A percentile compares a stretch with the other conserved stretches of the same genome.
Conservation (phyloP, 345 rosid genomes). For the Eucalyptus marginata region DNA sequence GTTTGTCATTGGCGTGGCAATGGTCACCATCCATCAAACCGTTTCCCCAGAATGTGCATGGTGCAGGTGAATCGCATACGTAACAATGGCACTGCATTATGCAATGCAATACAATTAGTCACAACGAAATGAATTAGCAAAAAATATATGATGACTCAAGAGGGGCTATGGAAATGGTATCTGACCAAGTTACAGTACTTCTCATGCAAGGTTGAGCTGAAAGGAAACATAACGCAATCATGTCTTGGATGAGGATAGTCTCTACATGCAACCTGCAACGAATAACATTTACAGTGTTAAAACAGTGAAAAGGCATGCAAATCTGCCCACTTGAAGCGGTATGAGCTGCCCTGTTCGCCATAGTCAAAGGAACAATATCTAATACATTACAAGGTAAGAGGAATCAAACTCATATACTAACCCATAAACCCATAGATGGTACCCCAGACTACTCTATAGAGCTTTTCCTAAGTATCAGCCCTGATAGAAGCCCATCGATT, state of each 20-base stretch:
- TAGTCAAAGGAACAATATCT: background rate
- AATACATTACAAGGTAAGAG: background rate
- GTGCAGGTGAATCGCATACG: slow-evolving; percentile 79
- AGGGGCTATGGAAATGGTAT: background rate
- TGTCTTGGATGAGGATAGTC: slow-evolving; percentile 88
- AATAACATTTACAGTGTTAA: background rate
- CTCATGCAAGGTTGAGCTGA: slow-evolving; percentile 45
- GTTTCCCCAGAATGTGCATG: slow-evolving; percentile 53
- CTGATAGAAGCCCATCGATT: background rate
- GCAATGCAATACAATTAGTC: background rate
- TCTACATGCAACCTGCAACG: slow-evolving; percentile 75
- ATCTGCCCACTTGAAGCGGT: background rate
- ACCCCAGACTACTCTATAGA: background rate
- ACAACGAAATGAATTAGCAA: background rate
- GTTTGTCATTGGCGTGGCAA: slow-evolving; percentile 81
- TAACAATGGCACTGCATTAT: slow-evolving; percentile 76
- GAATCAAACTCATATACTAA: background rate
- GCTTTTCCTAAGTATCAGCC: background rate
- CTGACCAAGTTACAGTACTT: slow-evolving; percentile 57
- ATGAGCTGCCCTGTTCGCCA: background rate
- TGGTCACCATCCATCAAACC: slow-evolving; percentile 35
- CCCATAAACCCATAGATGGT: background rate
- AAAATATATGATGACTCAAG: background rate
- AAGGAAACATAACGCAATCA: slow-evolving; percentile 52
- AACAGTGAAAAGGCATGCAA: background rate